Conservation (phyloP, 2,329 filamentous ascomycete genomes). For the Xylaria sp. region DNA sequence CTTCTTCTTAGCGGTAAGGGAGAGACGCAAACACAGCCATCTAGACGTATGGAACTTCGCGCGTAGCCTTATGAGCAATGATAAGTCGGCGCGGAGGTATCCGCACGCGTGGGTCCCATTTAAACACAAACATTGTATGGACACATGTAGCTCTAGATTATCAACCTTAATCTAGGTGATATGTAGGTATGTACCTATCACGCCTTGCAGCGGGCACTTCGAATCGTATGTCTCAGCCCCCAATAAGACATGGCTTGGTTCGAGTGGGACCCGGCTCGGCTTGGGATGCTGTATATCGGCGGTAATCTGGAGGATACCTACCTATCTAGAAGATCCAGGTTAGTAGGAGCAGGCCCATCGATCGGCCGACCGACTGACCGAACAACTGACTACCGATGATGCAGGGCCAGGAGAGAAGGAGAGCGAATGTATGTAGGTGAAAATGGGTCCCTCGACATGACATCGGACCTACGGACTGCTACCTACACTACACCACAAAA, state of each 20-base stretch:
- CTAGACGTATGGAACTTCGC: constrained; percentile 24
- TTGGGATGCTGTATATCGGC: background rate
- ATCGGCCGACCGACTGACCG: background rate
- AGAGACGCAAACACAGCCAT: background rate
- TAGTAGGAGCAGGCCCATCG: background rate
- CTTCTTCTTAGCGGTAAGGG: background rate
- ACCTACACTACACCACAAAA: background rate
- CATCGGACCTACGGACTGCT: constrained; percentile 19
- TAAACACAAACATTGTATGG: constrained; percentile 5
- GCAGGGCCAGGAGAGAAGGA: background rate
- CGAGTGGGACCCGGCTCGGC: constrained; percentile 1
- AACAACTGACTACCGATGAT: background rate
- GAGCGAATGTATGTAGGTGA: constrained; percentile 5
- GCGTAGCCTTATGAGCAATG: constrained; percentile 9
- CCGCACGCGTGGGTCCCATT: constrained; percentile 11
- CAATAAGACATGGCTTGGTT: constrained; percentile 5
- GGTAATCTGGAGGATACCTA: background rate
- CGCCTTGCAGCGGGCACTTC: background rate
- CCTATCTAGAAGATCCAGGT: too few species aligned
- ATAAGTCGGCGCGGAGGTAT: constrained; percentile 3
- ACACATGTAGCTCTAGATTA: background rate
- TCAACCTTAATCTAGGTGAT: background rate
- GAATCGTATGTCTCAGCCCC: constrained; percentile 17
- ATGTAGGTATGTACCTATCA: background rate
- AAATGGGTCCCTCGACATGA: background rate